Conservation (phyloP, 2,329 filamentous ascomycete species). For the Diaporthe citriasiana region DNA sequence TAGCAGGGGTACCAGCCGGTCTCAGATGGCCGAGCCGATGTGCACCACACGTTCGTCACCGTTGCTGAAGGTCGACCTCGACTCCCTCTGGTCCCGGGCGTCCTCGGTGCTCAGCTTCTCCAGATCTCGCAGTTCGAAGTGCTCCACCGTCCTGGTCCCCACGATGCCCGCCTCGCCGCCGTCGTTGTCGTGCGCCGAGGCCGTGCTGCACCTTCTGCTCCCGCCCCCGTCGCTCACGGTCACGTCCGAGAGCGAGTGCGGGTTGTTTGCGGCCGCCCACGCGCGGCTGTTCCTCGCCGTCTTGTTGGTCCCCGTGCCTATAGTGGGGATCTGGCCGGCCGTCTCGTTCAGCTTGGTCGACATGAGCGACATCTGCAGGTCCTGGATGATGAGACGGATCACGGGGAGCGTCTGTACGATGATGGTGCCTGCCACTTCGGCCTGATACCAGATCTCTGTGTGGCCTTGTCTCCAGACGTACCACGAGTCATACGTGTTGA, state of each 20-base stretch:
- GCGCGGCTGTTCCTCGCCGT: slow-evolving; percentile 32
- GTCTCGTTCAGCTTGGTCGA: slow-evolving; percentile 41
- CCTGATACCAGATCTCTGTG: slow-evolving; percentile 64
- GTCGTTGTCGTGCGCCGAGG: background rate
- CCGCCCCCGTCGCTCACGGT: background rate
- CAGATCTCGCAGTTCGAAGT: slow-evolving; percentile 27
- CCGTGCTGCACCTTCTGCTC: background rate
- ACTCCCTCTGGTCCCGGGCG: background rate
- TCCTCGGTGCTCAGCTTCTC: slow-evolving; percentile 27
- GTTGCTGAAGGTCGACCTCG: slow-evolving; percentile 31
- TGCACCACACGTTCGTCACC: slow-evolving; percentile 18
- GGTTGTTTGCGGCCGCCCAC: slow-evolving; percentile 35
- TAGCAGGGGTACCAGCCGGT: background rate
- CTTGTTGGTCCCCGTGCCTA: slow-evolving; percentile 22
- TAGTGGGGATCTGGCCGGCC: slow-evolving; percentile 1
- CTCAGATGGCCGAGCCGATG: slow-evolving; percentile 23
- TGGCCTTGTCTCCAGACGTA: slow-evolving; percentile 64
- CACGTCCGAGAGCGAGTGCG: slow-evolving; percentile 34
- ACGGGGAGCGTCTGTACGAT: slow-evolving; percentile 69
- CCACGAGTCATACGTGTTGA: slow-evolving; percentile 54
- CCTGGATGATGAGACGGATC: slow-evolving; percentile 61
- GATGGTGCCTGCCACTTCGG: slow-evolving; percentile 67
- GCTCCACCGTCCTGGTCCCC: slow-evolving; percentile 14
- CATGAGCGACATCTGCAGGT: slow-evolving; percentile 55
- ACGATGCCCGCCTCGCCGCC: slow-evolving; percentile 28